A percentile compares a stretch with the other conserved stretches of the same genome.
Evolutionary conservation across 1,139 yeast species (phyloP).

Genomic region (Citeromyces siamensis): DNA sequence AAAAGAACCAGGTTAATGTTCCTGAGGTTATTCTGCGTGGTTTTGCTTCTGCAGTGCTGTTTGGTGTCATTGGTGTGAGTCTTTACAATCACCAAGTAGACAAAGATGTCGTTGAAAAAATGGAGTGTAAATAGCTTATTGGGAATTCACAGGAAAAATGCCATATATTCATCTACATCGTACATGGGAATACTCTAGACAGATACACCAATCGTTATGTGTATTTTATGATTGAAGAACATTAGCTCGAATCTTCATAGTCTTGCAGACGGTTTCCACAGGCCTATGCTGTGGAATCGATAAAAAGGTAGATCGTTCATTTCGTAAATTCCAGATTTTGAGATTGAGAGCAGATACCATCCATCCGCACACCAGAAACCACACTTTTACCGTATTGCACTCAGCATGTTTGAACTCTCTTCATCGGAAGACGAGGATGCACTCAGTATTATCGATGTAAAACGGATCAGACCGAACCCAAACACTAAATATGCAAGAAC

Average conservation of each 20-base stretch:
- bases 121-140: too few relatives aligned
- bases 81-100: slow-evolving; percentile 17
- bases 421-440: background rate
- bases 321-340: too few relatives aligned
- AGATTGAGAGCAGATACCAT: too few relatives aligned
- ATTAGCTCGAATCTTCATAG: too few relatives aligned
- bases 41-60: slow-evolving; percentile 17
- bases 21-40: slow-evolving; percentile 19
- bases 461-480: background rate
- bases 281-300: too few relatives aligned
- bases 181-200: too few relatives aligned
- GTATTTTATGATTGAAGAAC: too few relatives aligned
- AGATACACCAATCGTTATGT: too few relatives aligned
- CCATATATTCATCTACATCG: too few relatives aligned
- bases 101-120: slow-evolving; percentile 8
- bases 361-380: background rate
- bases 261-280: too few relatives aligned
- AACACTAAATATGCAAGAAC: background rate
- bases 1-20: slow-evolving; percentile 11
- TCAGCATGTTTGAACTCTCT: background rate
- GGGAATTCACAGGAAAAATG: too few relatives aligned
- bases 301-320: too few relatives aligned
- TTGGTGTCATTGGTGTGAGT: slow-evolving; percentile 19
- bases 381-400: background rate
- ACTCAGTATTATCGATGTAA: background rate